Evolutionary conservation across 306 rosid species (phyloP).

Genomic region (Citrullus amarus): DNA sequence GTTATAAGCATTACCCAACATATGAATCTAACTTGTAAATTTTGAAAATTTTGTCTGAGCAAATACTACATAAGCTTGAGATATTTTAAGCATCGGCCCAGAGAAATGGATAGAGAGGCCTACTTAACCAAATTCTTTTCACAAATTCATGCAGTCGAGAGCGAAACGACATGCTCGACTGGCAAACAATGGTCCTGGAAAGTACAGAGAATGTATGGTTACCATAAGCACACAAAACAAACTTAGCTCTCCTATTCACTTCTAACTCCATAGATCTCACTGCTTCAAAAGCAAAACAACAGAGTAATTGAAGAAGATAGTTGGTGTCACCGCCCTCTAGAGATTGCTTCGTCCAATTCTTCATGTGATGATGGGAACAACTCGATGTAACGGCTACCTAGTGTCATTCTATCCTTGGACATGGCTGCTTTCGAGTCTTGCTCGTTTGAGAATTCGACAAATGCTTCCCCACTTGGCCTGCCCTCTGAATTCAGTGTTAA

Average conservation of each 20-base stretch:
- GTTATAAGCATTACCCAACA: not conserved
- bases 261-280: constrained; percentile 17
- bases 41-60: not conserved
- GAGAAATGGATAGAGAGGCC: not conserved
- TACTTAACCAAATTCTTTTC: constrained; percentile 1
- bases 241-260: constrained; percentile 7
- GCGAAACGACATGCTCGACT: not conserved
- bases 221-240: not conserved
- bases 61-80: not conserved
- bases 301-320: constrained; percentile 11
- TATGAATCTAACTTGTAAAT: not conserved
- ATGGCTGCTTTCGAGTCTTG: constrained; percentile 86
- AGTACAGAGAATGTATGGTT: constrained; percentile 3
- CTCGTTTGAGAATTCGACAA: constrained; percentile 60
- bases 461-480: constrained; percentile 94
- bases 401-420: constrained; percentile 90
- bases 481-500: constrained; percentile 74
- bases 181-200: not conserved
- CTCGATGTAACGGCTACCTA: constrained; percentile 84
- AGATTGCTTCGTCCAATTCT: constrained; percentile 72
- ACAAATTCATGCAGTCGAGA: not conserved
- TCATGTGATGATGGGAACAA: constrained; percentile 69
- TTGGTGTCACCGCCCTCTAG: constrained; percentile 58
- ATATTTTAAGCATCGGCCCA: not conserved
- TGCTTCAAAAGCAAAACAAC: constrained; percentile 13